These are phyloP conservation scores for Priceomyces haplophilus DNA, from an alignment of 805 yeast genomes.

Conservation along the genomic window DNA sequence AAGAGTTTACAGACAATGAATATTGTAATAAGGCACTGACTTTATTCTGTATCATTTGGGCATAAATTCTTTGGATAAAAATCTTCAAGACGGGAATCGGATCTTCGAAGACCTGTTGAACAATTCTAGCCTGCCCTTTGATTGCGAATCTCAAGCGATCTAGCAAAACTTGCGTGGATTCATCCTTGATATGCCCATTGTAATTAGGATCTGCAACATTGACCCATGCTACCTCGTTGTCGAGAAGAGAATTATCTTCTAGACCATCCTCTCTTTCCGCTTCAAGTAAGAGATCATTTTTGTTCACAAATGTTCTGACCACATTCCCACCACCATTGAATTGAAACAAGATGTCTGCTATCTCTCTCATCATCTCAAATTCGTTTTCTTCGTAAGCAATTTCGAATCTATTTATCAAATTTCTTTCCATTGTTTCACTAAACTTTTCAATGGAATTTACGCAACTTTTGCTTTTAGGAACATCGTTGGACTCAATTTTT, in stretches of 20 bases:
- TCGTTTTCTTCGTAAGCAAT: constrained; percentile 70
- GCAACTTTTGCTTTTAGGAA: constrained; percentile 42
- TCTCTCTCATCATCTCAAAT: constrained; percentile 67
- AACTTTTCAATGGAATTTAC: constrained; percentile 56
- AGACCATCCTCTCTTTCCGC: constrained; percentile 42
- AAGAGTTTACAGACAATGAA: constrained; percentile 58
- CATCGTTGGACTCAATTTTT: constrained; percentile 56
- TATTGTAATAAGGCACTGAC: constrained; percentile 57
- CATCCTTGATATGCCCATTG: constrained; percentile 48
- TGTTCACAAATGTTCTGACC: constrained; percentile 76
- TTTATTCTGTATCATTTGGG: constrained; percentile 61
- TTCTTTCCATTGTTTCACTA: constrained; percentile 73
- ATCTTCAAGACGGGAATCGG: constrained; percentile 66
- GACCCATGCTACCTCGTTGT: constrained; percentile 55
- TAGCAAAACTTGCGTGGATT: constrained; percentile 49
- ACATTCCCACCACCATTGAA: constrained; percentile 85
- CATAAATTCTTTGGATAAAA: constrained; percentile 73
- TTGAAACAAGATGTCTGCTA: constrained; percentile 69
- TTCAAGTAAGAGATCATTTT: constrained; percentile 65
- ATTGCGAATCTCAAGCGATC: constrained; percentile 55
- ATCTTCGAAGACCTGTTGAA: constrained; percentile 68
- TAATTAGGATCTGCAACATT: constrained; percentile 57
- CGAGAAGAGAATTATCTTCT: constrained; percentile 29
- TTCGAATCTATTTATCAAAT: constrained; percentile 66
- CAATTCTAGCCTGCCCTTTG: constrained; percentile 68